Percentiles rank a stretch among this genome's conserved stretches.
These are phyloP conservation scores for Nicotiana paniculata DNA, from an alignment of 257 asterid genomes.

Conservation along the genomic window DNA sequence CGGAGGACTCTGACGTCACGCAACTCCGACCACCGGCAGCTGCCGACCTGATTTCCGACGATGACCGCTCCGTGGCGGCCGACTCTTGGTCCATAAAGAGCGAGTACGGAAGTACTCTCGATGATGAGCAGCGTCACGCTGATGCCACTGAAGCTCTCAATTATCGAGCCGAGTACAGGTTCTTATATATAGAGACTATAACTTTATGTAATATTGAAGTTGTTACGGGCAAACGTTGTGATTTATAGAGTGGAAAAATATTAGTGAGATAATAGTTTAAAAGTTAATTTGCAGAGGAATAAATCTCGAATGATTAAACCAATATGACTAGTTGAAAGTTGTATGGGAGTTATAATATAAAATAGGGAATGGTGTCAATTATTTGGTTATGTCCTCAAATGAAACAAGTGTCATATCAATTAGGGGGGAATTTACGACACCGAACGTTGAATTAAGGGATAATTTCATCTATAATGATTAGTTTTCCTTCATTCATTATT, in stretches of 20 bases:
- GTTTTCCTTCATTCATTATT: background rate
- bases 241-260: too few relatives aligned
- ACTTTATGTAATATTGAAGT: background rate
- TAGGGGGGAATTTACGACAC: background rate
- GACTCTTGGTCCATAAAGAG: constrained; percentile 99
- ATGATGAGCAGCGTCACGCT: constrained; percentile 96
- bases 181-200: background rate
- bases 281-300: too few relatives aligned
- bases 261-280: too few relatives aligned
- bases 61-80: constrained; percentile 91
- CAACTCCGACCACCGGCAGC: constrained; percentile 61
- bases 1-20: constrained; percentile 72
- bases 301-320: too few relatives aligned
- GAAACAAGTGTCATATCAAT: background rate
- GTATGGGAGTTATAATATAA: background rate
- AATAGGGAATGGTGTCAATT: background rate
- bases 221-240: too few relatives aligned
- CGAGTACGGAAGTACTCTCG: constrained; percentile 97
- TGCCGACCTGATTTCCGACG: constrained; percentile 87
- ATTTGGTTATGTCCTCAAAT: background rate
- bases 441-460: background rate
- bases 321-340: background rate
- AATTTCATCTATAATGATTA: background rate
- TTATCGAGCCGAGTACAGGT: constrained; percentile 84
- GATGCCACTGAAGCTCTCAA: constrained; percentile 94